Conservation (phyloP, 257 asterid species). For the Orobanche coerulescens region DNA sequence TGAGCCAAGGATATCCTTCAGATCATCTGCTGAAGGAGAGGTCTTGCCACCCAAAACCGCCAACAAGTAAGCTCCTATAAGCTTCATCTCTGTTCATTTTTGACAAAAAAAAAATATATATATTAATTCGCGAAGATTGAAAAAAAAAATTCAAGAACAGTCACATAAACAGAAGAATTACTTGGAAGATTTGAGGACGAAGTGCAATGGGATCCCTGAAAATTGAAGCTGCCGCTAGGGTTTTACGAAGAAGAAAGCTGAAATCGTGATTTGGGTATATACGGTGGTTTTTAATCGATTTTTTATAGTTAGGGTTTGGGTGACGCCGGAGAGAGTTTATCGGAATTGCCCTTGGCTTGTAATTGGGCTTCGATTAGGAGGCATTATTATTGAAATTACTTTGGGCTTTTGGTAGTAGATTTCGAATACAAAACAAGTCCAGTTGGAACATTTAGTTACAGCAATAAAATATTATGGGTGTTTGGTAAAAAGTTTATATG, state of each 20-base stretch:
- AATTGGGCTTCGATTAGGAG: neutral
- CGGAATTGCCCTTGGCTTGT: neutral
- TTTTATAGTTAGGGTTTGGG: neutral
- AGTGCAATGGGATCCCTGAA: neutral
- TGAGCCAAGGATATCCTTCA: slow-evolving; percentile 28
- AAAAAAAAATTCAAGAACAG: neutral
- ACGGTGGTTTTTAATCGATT: neutral
- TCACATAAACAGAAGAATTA: neutral
- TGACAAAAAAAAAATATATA: neutral
- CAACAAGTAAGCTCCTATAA: slow-evolving; percentile 33
- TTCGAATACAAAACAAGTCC: too few relatives aligned
- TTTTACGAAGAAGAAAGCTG: neutral
- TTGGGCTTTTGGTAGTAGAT: neutral
- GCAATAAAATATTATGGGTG: too few relatives aligned
- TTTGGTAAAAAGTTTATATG: too few relatives aligned
- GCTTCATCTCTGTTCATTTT: slow-evolving; percentile 26
- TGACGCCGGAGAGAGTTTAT: neutral
- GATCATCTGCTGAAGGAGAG: slow-evolving; percentile 29
- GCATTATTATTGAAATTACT: too few relatives aligned
- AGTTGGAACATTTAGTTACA: too few relatives aligned
- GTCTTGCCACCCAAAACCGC: slow-evolving; percentile 38
- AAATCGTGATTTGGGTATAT: neutral
- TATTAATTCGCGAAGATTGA: neutral
- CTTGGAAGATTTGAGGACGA: neutral
- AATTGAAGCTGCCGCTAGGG: neutral